Evolutionary conservation across 768 basidiomycete species (phyloP).

Genomic region (Mycena galopus): DNA sequence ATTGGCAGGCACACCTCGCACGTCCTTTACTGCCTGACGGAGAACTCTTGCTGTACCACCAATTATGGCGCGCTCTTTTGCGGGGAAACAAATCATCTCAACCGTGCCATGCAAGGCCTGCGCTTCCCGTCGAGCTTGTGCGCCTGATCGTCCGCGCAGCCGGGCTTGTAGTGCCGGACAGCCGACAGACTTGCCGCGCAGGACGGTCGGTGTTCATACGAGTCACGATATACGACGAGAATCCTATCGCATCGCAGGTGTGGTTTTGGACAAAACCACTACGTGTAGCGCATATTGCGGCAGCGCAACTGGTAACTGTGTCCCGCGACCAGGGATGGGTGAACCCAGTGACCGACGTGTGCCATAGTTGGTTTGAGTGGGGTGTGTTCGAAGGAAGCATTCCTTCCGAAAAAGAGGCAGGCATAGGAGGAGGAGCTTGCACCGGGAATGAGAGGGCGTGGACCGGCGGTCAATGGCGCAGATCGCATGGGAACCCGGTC

Average conservation of each 20-base stretch:
- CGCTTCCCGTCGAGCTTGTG: conserved; percentile 26
- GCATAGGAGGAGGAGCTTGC: not conserved
- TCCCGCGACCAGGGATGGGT: conserved; percentile 23
- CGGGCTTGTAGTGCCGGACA: conserved; percentile 13
- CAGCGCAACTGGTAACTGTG: conserved; percentile 17
- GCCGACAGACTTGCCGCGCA: conserved; percentile 6
- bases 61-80: conserved; percentile 17
- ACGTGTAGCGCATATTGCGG: not conserved
- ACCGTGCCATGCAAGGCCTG: not conserved
- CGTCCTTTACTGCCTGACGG: conserved; percentile 2
- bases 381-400: conserved; percentile 1
- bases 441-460: conserved; percentile 14
- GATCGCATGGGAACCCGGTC: no score
- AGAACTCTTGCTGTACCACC: conserved; percentile 14
- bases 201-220: conserved; percentile 2
- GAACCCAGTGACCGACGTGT: conserved; percentile 2
- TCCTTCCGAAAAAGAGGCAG: not conserved
- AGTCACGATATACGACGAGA: not conserved
- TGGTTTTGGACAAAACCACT: conserved; percentile 26
- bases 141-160: conserved; percentile 18
- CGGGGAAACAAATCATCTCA: not conserved
- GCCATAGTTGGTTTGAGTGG: conserved; percentile 26
- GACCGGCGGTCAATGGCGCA: not conserved
- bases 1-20: not conserved
- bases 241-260: conserved; percentile 8